These are phyloP conservation scores for Drechslerella coelobrocha DNA, from an alignment of 2,329 filamentous ascomycete genomes.

Conservation along the genomic window DNA sequence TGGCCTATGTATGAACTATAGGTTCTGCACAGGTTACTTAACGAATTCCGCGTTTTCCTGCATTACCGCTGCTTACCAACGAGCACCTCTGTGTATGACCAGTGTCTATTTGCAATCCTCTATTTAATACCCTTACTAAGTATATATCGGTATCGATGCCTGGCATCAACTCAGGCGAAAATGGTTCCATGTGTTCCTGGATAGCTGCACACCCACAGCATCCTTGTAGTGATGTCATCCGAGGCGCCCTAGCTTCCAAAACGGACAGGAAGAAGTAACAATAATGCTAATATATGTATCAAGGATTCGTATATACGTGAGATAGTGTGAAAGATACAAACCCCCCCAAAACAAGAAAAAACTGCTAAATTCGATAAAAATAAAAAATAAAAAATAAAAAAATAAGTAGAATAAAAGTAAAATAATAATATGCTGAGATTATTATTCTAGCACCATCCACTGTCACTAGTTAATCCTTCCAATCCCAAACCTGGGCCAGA, in stretches of 20 bases:
- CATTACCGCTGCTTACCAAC: too few relatives aligned
- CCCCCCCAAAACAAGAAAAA: neutral
- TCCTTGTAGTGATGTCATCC: neutral
- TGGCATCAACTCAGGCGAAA: too few relatives aligned
- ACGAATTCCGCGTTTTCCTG: too few relatives aligned
- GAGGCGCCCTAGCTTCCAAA: neutral
- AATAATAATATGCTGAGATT: slow-evolving; percentile 1
- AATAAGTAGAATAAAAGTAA: slow-evolving; percentile 1
- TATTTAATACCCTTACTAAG: neutral
- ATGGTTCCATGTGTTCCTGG: too few relatives aligned
- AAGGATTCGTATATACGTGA: neutral
- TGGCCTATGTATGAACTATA: too few relatives aligned
- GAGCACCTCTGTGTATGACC: too few relatives aligned
- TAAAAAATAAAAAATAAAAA: neutral
- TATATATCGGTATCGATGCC: too few relatives aligned
- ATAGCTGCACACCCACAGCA: too few relatives aligned
- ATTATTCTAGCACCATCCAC: neutral
- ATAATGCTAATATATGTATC: slow-evolving; percentile 1
- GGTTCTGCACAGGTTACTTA: too few relatives aligned
- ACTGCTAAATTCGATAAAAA: slow-evolving; percentile 4
- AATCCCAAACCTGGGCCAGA: slow-evolving; percentile 93
- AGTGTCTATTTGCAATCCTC: too few relatives aligned
- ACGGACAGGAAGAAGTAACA: neutral
- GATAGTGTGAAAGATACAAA: neutral
- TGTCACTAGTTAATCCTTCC: slow-evolving; percentile 69